Base-by-base conservation (phyloP, 345 rosid genomes). In the Lagerstroemia speciosa region DNA sequence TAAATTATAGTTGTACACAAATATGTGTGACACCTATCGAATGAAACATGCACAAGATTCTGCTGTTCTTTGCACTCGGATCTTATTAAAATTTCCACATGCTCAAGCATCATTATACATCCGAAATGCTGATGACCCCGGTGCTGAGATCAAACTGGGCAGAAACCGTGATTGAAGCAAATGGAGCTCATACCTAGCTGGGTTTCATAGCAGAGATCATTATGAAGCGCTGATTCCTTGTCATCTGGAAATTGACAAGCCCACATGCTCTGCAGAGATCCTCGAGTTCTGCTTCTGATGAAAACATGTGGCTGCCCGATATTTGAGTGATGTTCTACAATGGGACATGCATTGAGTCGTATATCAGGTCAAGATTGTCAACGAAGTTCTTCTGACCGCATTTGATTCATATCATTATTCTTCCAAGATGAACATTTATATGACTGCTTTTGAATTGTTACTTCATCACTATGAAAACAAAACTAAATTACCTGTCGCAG, bases 161-260 rank as follows among this genome's bases (percentile, higher is more conserved):
- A 20, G 55, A 48, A 19, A 2, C 55, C 3, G 55, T 7, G 7
- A 1, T 41, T 17, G 37, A 33, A 12, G n/a, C 33, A 10, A 14
- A 40, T 8, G 43, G 48, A 33, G 46, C 31, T 50, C 31, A 55
- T 73, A 53, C 41, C 77, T 78, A 85, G 64, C 64, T 43, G 5
- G 91, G 89, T 79, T 89, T 90, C 68, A 79, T 83, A 32, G 91
- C 96, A 1, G 94, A 83, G 72, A 89, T 79, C 97, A 93, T 89
- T 64, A 85, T 81, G 65, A 93, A 93, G 36, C 15, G 72, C 11
- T 82, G 66, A 55, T 91, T 89, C 79, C 97, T 87, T 8, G 57
- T 71, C 65, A 73, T 72, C 41, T 78, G 84, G 74, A 85, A 84
- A 69, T 77, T 85, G 66, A 89, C 82, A 8, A 91, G 82, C 43